Evolutionary conservation across 352 stramenopile species (phyloP).

Genomic region (Aphanomyces cochlioides): DNA sequence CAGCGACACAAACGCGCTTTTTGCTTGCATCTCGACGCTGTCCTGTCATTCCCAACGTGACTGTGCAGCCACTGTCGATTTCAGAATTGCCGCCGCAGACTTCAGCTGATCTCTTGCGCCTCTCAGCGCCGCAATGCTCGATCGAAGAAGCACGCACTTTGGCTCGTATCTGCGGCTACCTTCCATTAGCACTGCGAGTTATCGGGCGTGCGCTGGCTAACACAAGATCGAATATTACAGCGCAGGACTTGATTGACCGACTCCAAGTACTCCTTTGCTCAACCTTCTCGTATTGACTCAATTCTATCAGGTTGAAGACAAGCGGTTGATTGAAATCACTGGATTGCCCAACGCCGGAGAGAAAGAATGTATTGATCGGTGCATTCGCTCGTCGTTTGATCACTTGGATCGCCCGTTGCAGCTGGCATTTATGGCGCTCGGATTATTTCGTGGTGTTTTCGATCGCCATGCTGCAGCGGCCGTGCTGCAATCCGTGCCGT

Average conservation of each 20-base stretch:
- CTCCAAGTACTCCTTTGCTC: conserved; percentile 43
- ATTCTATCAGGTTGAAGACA: conserved; percentile 47
- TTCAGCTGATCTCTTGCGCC: conserved; percentile 61
- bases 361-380: conserved; percentile 74
- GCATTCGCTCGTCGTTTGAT: conserved; percentile 77
- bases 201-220: conserved; percentile 73
- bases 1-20: conserved; percentile 61
- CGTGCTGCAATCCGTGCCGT: conserved; percentile 47
- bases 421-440: conserved; percentile 78
- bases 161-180: conserved; percentile 67
- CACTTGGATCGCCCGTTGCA: conserved; percentile 64
- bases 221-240: conserved; percentile 60
- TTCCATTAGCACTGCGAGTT: conserved; percentile 78
- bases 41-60: conserved; percentile 74
- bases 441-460: conserved; percentile 77
- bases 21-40: conserved; percentile 66
- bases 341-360: conserved; percentile 70
- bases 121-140: conserved; percentile 61
- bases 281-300: neutral
- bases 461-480: conserved; percentile 63
- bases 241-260: conserved; percentile 78
- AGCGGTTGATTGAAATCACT: conserved; percentile 67
- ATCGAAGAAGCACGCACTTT: conserved; percentile 55
- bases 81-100: conserved; percentile 64
- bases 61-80: conserved; percentile 70